Percentiles rank a stretch among this genome's conserved stretches.
Evolutionary conservation across 2,329 filamentous ascomycete genomes (phyloP).

Genomic region (Ophiostoma angusticollis): DNA sequence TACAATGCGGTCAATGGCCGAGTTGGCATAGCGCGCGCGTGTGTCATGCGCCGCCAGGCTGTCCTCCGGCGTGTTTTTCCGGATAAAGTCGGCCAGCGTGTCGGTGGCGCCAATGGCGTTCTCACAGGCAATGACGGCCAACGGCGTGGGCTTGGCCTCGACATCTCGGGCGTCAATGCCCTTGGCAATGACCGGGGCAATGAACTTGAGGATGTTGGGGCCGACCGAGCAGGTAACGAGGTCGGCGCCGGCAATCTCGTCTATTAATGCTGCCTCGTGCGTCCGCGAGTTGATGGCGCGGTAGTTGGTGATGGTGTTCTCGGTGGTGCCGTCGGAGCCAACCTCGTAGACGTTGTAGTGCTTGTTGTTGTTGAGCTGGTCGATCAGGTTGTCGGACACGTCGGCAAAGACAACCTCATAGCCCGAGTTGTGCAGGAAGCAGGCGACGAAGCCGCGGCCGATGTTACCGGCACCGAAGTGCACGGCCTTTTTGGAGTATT

Average conservation of each 20-base stretch:
- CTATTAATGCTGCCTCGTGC: constrained; percentile 65
- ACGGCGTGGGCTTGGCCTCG: constrained; percentile 44
- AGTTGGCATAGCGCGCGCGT: constrained; percentile 88
- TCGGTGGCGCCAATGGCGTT: constrained; percentile 94
- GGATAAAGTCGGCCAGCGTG: constrained; percentile 71
- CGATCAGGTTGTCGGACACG: constrained; percentile 74
- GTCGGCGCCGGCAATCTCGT: constrained; percentile 78
- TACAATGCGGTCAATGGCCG: constrained; percentile 95
- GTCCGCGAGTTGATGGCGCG: constrained; percentile 91
- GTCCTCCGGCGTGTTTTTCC: constrained; percentile 56
- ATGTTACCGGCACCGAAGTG: constrained; percentile 84
- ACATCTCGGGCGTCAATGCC: constrained; percentile 64
- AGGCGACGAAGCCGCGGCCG: constrained; percentile 73
- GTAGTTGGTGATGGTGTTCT: constrained; percentile 85
- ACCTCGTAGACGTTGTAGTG: constrained; percentile 92
- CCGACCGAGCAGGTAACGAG: constrained; percentile 95
- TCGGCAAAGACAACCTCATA: constrained; percentile 96
- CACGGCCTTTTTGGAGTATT: constrained; percentile 50
- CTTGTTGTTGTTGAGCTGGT: constrained; percentile 59
- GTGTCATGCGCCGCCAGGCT: constrained; percentile 55
- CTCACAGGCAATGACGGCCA: constrained; percentile 94
- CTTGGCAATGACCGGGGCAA: constrained; percentile 90
- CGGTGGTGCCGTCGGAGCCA: constrained; percentile 66
- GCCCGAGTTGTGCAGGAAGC: constrained; percentile 86
- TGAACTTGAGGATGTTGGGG: constrained; percentile 90